Evolutionary conservation across 2,329 filamentous ascomycete genomes (phyloP), one percentile per base, ranked within the genome.

Genomic region (Aspergillus eucalypticola): DNA sequence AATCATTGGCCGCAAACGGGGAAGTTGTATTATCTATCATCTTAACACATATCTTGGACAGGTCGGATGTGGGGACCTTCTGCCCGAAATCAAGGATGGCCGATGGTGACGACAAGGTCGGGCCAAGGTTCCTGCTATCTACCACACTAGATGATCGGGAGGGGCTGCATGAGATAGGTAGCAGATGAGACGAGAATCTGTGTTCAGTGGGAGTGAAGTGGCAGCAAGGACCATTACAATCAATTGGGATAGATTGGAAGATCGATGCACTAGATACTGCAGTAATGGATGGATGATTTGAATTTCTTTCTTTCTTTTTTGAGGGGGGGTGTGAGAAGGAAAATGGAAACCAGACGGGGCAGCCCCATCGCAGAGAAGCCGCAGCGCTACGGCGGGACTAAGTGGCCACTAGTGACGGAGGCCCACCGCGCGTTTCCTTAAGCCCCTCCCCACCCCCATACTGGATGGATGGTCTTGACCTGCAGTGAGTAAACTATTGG

Each of bases 381-480:
- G 41, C 25, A 27, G 25, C 46, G 46, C 46, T 50, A 50, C 17
- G 38, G 29, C 35, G 32, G 42, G 32, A 32, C 21, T 27, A 52
- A 35, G 39, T 53, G 56, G 52, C 54, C 55, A 59, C 50, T 58
- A 50, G 38, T 41, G 27, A 57, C 61, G 25, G 46, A 49, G 63
- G 61, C 62, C 56, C 54, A 63, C 66, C 60, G 61, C 53, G 50
- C 39, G 15, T 39, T 29, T 21, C 50, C 21, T 51, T 63, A 65
- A 66, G 25, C 64, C 65, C 64, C 65, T 66, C 65, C 63, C 65
- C 65, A 66, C 64, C 63, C 63, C 61, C 64, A 58, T 64, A 29
- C 32, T 35, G 32, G 32, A 29, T 29, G 4, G 25, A 27, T 27
- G 7, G 8, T 8, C 27, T 29, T 35, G 32, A 35, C 32, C 32